phyloP scores from a whole-genome alignment of 1,284 basidiomycete species.

The Cystobasidium slooffiae region DNA sequence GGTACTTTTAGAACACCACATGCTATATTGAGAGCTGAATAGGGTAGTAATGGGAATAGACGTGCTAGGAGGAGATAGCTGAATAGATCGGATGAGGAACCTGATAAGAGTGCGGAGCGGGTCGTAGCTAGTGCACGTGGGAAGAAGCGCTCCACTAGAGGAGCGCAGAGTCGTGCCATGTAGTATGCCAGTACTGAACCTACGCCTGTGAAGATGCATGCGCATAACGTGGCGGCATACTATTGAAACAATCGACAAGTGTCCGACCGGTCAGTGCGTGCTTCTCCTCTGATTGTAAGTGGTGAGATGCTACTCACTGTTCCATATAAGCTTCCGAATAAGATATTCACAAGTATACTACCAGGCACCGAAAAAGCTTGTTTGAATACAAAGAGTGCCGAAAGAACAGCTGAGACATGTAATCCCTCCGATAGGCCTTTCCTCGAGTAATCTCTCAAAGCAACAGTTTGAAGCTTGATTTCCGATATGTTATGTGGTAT shows the following conservation, averaged over 20 bases:
- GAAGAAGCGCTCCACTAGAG: conserved; percentile 52
- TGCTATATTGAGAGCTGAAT: conserved; percentile 53
- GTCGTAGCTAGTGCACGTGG: conserved; percentile 52
- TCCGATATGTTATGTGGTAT: conserved; percentile 43
- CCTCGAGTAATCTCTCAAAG: conserved; percentile 37
- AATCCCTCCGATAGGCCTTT: conserved; percentile 32
- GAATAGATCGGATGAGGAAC: conserved; percentile 49
- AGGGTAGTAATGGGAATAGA: conserved; percentile 54
- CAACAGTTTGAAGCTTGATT: conserved; percentile 34
- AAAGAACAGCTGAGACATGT: conserved; percentile 40
- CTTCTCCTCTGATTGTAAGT: neutral
- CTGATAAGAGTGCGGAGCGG: conserved; percentile 46
- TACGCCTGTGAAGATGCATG: conserved; percentile 45
- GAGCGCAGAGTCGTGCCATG: conserved; percentile 41
- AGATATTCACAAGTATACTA: conserved; percentile 53
- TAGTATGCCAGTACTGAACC: conserved; percentile 42
- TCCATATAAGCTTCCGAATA: conserved; percentile 54
- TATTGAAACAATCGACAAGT: neutral
- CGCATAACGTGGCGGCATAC: conserved; percentile 42
- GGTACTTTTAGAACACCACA: conserved; percentile 54
- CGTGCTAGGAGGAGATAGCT: conserved; percentile 52
- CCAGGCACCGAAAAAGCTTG: conserved; percentile 55
- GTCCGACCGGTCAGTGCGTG: neutral
- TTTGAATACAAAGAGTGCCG: conserved; percentile 53
- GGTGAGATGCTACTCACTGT: conserved; percentile 14